Conservation (phyloP, 2,329 filamentous ascomycete species). For the Leptographium lundbergii region DNA sequence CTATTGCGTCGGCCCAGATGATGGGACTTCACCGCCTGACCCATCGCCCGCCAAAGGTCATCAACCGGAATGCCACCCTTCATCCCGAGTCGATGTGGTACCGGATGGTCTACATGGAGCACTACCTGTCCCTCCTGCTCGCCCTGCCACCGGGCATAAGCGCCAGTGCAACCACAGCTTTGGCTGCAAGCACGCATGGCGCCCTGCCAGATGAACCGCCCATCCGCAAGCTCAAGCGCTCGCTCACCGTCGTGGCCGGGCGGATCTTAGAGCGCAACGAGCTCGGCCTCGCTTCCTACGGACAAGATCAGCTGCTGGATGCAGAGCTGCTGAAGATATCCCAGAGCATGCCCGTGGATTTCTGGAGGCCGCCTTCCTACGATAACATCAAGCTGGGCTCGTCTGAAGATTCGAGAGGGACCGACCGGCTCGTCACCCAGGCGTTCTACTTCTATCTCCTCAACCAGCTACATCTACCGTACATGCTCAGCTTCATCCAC, state of each 20-base stretch:
- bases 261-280: conserved; percentile 5
- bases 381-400: neutral
- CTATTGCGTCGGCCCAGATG: conserved; percentile 26
- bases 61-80: conserved; percentile 4
- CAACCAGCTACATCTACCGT: conserved; percentile 28
- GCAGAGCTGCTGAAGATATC: neutral
- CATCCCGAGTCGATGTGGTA: conserved; percentile 17
- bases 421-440: neutral
- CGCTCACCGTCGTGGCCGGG: neutral
- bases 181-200: neutral
- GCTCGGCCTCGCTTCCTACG: neutral
- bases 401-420: neutral
- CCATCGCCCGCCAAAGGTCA: neutral
- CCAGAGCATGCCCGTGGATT: neutral
- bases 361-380: neutral
- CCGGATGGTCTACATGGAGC: conserved; percentile 21
- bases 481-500: neutral
- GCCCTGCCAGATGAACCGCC: neutral
- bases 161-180: neutral
- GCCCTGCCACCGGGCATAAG: conserved; percentile 15
- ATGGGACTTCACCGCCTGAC: conserved; percentile 21
- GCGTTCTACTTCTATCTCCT: conserved; percentile 21
- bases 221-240: neutral
- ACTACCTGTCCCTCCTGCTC: conserved; percentile 21
- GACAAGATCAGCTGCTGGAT: neutral